Base-by-base conservation (phyloP, 2,329 filamentous ascomycete genomes). In the Cadophora gregata region DNA sequence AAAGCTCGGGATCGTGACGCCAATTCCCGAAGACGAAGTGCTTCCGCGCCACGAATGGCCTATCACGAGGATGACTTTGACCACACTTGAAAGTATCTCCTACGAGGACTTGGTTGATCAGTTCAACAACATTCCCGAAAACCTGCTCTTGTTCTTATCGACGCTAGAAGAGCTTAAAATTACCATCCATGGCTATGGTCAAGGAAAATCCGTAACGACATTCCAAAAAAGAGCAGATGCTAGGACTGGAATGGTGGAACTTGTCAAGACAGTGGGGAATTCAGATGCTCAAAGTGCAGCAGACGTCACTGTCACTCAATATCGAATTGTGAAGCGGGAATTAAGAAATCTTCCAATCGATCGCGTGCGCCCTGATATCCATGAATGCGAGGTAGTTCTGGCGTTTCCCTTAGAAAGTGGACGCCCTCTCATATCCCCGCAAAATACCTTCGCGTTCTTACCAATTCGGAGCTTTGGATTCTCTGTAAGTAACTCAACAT, bases 381-480 rank as follows among this genome's bases (percentile, higher is more conserved):
- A 45, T 19, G 42, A 45, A n/a, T 45, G 42, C 21, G 42, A 45
- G 42, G 42, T 45, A n/a, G 63, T 71, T n/a, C 61, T 76, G 4
- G 74, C 72, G 1, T 75, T 76, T 36, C 73, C 73, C 27, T 24
- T 68, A 21, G 29, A 58, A 50, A 14, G 45, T 8, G 33, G 31
- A 31, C 14, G 19, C 16, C 64, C 66, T 53, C 19, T 64, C 21
- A 67, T 67, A 29, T 36, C 47, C 9, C 27, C n/a, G 10, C 70
- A 71, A 38, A 29, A 66, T 53, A 50, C 66, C 5, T 70, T 65
- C 61, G 70, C 72, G 7, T 73, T 72, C 66, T 66, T 73, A 47
- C 72, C 72, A n/a, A 36, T 73, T 55, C 42, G 67, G 33, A 62
- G n/a, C 25, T 48, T 67, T 33, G 66, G 67, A 4, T 71, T 73